phyloP scores from a whole-genome alignment of 2,329 filamentous ascomycete genomes.

The Coniosporium tulheliwenetii region DNA sequence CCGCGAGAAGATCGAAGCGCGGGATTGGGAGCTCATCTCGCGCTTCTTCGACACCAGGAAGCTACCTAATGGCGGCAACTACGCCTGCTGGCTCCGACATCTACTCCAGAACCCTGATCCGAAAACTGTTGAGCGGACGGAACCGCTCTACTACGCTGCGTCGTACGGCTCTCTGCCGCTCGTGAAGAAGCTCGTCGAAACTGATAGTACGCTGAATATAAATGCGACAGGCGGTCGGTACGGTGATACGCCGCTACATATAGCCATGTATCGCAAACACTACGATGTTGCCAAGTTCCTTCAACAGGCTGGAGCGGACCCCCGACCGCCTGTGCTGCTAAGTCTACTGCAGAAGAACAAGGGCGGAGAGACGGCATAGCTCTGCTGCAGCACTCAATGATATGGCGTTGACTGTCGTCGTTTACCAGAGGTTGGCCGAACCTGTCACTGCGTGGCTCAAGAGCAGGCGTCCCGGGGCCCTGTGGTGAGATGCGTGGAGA shows the following conservation, averaged over 20 bases:
- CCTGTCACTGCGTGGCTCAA: no score
- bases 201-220: neutral
- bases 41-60: neutral
- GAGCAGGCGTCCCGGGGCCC: no score
- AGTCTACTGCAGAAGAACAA: no score
- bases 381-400: no score
- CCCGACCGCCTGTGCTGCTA: neutral
- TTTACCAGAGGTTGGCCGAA: no score
- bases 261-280: neutral
- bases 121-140: no score
- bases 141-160: conserved; percentile 1
- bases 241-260: neutral
- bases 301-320: neutral
- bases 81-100: conserved; percentile 1
- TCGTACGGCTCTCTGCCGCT: neutral
- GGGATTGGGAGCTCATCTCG: neutral
- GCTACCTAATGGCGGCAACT: neutral
- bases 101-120: neutral
- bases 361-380: no score
- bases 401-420: no score
- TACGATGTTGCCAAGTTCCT: neutral
- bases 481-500: no score
- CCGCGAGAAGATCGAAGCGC: neutral
- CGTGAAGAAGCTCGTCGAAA: neutral
- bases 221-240: neutral